These are phyloP conservation scores for Fraxinus angustifolia DNA, from an alignment of 305 asterid species.

Conservation along the genomic window DNA sequence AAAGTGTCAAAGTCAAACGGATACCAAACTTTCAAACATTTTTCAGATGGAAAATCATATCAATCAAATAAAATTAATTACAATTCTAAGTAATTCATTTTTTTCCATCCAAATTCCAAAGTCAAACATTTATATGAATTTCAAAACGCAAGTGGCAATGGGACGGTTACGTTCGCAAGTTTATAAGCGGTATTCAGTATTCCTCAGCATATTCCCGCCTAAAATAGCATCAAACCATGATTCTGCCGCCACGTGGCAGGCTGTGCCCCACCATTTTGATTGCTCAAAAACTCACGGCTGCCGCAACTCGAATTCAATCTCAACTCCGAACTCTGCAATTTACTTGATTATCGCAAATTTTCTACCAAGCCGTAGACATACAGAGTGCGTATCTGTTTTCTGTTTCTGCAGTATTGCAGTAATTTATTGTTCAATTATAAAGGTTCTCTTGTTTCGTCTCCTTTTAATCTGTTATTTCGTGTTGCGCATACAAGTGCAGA, in stretches of 20 bases:
- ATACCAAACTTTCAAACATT: no score
- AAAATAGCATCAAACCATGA: background rate
- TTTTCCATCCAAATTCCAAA: no score
- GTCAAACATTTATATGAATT: background rate
- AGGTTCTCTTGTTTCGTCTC: background rate
- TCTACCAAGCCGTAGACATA: background rate
- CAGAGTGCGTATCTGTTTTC: background rate
- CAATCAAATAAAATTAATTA: no score
- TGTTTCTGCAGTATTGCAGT: background rate
- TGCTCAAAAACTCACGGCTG: background rate
- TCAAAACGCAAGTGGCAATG: background rate
- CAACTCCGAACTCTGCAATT: background rate
- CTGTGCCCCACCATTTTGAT: background rate
- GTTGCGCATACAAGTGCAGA: background rate
- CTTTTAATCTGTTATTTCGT: background rate
- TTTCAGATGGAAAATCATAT: no score
- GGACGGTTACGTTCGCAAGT: background rate
- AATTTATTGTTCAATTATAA: background rate
- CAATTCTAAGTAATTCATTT: no score
- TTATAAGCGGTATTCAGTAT: background rate
- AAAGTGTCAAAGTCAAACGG: no score
- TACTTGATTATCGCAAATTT: background rate
- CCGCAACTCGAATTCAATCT: background rate
- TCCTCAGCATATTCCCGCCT: constrained; percentile 1
- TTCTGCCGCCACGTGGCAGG: background rate